These are phyloP conservation scores for Ambrosiella cleistominuta DNA, from an alignment of 2,329 filamentous ascomycete species.

Conservation along the genomic window DNA sequence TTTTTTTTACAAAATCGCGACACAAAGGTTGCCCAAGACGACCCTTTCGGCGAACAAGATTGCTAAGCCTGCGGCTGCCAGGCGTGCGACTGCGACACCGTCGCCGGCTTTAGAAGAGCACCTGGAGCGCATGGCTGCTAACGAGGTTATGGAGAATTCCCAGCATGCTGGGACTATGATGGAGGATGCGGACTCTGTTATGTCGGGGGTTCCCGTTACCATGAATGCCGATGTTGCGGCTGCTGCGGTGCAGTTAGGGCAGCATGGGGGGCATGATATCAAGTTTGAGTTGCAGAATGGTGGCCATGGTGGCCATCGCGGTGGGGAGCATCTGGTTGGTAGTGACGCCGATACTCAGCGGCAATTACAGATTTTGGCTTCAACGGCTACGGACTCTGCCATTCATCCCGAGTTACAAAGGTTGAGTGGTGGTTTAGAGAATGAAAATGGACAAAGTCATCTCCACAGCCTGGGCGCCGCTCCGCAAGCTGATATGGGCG, in stretches of 20 bases:
- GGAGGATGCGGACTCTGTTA: background rate
- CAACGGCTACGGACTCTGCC: conserved; percentile 14
- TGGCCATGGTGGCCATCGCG: conserved; percentile 4
- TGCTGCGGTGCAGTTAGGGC: conserved; percentile 11
- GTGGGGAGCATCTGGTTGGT: conserved; percentile 7
- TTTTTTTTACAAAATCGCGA: too few relatives aligned
- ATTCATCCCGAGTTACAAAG: conserved; percentile 17
- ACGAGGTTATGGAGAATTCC: background rate
- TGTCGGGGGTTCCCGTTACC: background rate
- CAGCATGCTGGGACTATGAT: background rate
- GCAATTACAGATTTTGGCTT: conserved; percentile 14
- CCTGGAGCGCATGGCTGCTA: conserved; percentile 6
- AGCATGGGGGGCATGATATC: background rate
- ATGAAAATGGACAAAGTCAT: background rate
- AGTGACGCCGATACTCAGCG: conserved; percentile 12
- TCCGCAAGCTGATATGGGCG: conserved; percentile 4
- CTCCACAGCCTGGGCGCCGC: background rate
- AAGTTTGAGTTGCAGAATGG: background rate
- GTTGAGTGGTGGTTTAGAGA: conserved; percentile 11
- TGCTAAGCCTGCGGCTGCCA: conserved; percentile 6
- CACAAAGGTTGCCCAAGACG: background rate
- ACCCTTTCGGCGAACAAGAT: conserved; percentile 6
- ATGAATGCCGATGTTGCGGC: background rate
- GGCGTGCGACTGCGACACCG: conserved; percentile 3
- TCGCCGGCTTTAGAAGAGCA: conserved; percentile 11